Percentiles rank a stretch among this genome's conserved stretches.
Evolutionary conservation across 768 basidiomycete genomes (phyloP).

Genomic region (Rhizopogon roseolus): DNA sequence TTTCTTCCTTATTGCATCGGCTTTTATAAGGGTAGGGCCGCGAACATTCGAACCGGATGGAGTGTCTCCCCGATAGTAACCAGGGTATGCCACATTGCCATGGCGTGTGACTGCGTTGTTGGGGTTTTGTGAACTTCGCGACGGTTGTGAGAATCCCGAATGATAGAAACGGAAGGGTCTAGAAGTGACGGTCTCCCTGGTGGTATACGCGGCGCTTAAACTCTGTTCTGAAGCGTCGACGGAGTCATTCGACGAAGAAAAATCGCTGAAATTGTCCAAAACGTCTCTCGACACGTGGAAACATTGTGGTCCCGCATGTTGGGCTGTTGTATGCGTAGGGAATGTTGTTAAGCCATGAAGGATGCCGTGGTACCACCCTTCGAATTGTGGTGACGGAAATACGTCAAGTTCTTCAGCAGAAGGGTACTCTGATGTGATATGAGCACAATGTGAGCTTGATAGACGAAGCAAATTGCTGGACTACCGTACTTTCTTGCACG

Average conservation of each 20-base stretch:
- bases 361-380: neutral
- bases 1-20: constrained; percentile 16
- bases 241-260: neutral
- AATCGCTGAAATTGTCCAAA: neutral
- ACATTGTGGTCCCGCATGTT: too few relatives aligned
- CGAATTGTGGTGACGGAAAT: neutral
- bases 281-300: neutral
- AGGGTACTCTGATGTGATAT: neutral
- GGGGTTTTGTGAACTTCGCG: neutral
- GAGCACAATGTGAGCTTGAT: neutral
- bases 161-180: neutral
- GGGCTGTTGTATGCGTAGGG: neutral
- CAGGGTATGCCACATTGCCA: neutral
- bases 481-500: neutral
- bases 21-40: neutral
- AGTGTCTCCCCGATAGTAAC: neutral
- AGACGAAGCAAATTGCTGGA: neutral
- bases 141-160: neutral
- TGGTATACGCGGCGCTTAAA: neutral
- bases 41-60: neutral
- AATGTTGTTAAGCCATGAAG: neutral
- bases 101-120: neutral
- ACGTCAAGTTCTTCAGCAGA: neutral
- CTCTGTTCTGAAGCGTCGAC: neutral
- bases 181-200: neutral